Percentiles rank a stretch among this genome's conserved stretches.
phyloP scores from a whole-genome alignment of 1,139 yeast genomes.

The Candida tunisiensis region DNA sequence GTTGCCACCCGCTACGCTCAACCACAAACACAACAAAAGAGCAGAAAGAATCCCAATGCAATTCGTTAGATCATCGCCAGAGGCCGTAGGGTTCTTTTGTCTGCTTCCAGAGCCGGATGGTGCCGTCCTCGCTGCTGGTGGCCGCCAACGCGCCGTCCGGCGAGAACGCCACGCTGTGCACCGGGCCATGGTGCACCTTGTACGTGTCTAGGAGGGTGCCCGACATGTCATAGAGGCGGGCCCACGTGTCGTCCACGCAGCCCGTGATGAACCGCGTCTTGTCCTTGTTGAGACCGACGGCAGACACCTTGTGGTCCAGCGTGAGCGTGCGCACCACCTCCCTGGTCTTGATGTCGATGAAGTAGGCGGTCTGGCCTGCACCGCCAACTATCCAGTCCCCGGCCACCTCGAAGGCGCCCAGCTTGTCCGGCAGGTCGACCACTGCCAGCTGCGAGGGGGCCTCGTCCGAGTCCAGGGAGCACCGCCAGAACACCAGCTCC shows the following conservation, averaged over 20 bases:
- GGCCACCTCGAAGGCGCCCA: slow-evolving; percentile 14
- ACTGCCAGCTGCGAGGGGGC: neutral
- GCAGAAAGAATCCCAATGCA: no score
- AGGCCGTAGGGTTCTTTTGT: slow-evolving; percentile 18
- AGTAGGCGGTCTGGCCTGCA: slow-evolving; percentile 11
- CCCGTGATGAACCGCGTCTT: slow-evolving; percentile 16
- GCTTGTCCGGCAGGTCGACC: neutral
- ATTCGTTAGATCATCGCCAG: no score
- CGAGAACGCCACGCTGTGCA: slow-evolving; percentile 19
- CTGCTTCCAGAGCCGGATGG: slow-evolving; percentile 43
- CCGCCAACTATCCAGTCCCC: slow-evolving; percentile 12
- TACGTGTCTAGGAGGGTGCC: slow-evolving; percentile 14
- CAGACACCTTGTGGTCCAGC: slow-evolving; percentile 15
- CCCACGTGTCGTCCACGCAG: slow-evolving; percentile 18
- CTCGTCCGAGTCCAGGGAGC: neutral
- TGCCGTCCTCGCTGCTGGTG: slow-evolving; percentile 56
- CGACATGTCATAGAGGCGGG: slow-evolving; percentile 15
- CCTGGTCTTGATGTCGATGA: slow-evolving; percentile 10
- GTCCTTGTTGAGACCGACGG: slow-evolving; percentile 13
- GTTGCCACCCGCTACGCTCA: no score
- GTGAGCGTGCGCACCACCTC: slow-evolving; percentile 9
- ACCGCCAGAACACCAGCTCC: neutral
- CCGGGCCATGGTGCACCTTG: slow-evolving; percentile 24
- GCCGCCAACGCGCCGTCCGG: slow-evolving; percentile 28
- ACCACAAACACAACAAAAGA: no score